Evolutionary conservation across 345 rosid genomes (phyloP), one percentile per base, ranked within the genome.

Genomic region (Brassica rapa): DNA sequence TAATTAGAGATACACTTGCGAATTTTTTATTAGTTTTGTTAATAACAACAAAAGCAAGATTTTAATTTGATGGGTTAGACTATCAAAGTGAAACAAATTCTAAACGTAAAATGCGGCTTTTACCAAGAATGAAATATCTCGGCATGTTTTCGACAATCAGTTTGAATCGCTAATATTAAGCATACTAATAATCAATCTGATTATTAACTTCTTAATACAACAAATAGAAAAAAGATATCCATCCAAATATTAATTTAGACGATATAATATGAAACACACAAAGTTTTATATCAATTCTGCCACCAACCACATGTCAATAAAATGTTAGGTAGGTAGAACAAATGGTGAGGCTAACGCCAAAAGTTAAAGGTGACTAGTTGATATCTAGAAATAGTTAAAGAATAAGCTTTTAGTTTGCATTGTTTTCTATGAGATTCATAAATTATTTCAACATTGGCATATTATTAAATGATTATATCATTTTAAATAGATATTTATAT

Each of bases 291-390:
- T 56, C 66, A 56, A 25, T 66, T 74, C 23, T 75, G 72, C 59
- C 78, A 75, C 72, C 78, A 66, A 75, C 78, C 72, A 25, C 72
- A 56, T 75, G 78, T 56, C 33, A 66, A 9, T 66, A 25, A 49
- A 5, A 55, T 56, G 72, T 15, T 37, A 75, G 78, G 72, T 75
- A 66, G 72, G 72, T 75, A 56, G 25, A 65, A 33, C 64, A 53
- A 74, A 74, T 74, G 37, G 56, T 49, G 16, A 49, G 16, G 12
- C 33, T 24, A 41, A 56, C 37, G 23, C 43, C 32, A 29, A 3
- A 49, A 11, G 1, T 1, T 14, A 72, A 73, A 63, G 32, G 62
- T 62, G 33, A 14, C 24, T 51, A 32, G 77, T 46, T 46, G 23
- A 7, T 19, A 73, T 73, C 61, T 19, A 62, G 1, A 62, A 49